Evolutionary conservation across 257 asterid species (phyloP), one percentile per base, ranked within the genome.

Genomic region (Solanum etuberosum): DNA sequence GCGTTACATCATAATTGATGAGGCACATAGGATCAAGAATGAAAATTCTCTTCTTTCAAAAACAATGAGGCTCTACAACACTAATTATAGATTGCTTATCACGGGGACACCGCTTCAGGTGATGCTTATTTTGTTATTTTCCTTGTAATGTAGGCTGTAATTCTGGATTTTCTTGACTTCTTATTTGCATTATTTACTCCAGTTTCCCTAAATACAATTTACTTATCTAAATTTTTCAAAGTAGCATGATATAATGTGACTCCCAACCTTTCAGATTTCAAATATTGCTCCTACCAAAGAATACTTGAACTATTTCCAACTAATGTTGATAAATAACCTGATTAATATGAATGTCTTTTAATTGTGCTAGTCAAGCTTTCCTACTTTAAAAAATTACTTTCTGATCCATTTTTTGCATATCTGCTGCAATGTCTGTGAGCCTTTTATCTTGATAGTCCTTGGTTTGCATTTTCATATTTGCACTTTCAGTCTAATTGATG

Each of bases 51-150:
- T 97, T 87, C 96, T 97, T 87, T 95, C 99, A 25, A 97, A 97
- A 84, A 97, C 99, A 4, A 97, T 97, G 99, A 93, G 99, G 84
- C 94, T 93, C 37, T 97, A 92, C 90, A 97, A 89, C 87, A 94
- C 99, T 59, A 97, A 97, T 90, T 97, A 94, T 83, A 96, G 99
- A 59, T 97, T 97, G 89, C 98, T 97, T 84, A 97, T 97, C 87
- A 97, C 99, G 2, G 99, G 99, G 84, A 97, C 99, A 31, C 99
- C 99, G 7, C 99, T 97, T 86, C 99, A 97, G 98, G 99, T 96
- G 68, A 81, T 48, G 6, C 70, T 48, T 80, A 16, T 80, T 42
- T 80, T 46, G n/a, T 48, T 48, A 81, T 29, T 81, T 81, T 81
- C 61, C 42, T 46, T 27, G 84, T 31, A 57, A 46, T 81, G 46